Conservation (phyloP, 169 alveolate species). For the Plasmodium falciparum region DNA sequence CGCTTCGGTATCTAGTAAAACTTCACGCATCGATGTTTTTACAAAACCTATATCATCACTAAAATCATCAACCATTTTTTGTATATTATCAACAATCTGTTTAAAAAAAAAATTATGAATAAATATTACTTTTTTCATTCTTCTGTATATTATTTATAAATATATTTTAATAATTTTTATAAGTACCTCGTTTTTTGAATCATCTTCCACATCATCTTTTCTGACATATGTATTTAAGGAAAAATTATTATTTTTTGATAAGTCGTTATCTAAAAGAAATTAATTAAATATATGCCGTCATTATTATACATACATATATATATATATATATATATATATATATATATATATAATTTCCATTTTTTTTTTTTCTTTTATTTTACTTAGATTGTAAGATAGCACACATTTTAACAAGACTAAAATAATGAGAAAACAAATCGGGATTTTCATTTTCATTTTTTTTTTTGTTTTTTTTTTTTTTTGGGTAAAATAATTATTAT, state of each 20-base stretch:
- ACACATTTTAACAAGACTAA: conserved; percentile 25
- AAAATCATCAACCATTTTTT: conserved; percentile 35
- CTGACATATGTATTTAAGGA: conserved; percentile 7
- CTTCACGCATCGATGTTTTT: conserved; percentile 14
- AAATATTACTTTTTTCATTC: background rate
- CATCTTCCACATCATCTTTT: conserved; percentile 13
- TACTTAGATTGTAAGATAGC: conserved; percentile 32
- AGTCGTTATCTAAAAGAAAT: conserved; percentile 16
- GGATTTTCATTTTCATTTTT: conserved; percentile 22
- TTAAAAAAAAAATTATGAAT: conserved; percentile 5
- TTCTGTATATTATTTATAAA: background rate
- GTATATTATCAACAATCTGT: conserved; percentile 30
- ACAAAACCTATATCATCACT: conserved; percentile 47
- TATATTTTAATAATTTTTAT: background rate
- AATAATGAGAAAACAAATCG: conserved; percentile 14
- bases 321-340: background rate
- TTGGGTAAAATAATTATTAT: too few species aligned
- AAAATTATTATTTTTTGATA: conserved; percentile 16
- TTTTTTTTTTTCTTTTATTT: conserved; percentile 6
- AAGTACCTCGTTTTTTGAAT: conserved; percentile 26
- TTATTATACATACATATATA: too few species aligned
- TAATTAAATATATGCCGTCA: background rate
- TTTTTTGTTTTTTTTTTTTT: too few species aligned
- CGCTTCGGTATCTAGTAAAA: conserved; percentile 53
- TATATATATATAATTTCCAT: background rate